These are phyloP conservation scores for Candolleomyces aberdarensis DNA, from an alignment of 768 basidiomycete genomes.

Conservation along the genomic window DNA sequence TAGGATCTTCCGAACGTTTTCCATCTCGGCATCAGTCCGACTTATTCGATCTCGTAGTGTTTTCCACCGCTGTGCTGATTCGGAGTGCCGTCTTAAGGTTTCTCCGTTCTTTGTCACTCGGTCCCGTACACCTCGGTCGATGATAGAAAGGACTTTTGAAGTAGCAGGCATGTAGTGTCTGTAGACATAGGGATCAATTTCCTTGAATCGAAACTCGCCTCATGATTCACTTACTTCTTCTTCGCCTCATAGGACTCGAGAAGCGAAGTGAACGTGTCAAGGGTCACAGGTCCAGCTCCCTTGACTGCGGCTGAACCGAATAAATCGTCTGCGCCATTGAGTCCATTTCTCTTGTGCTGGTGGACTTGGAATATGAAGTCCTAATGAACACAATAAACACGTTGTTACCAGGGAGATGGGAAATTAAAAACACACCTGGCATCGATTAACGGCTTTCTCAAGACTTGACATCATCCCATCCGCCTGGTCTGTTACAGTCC, in stretches of 20 bases:
- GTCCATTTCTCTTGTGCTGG: slow-evolving; percentile 44
- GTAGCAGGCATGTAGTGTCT: slow-evolving; percentile 96
- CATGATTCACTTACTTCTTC: slow-evolving; percentile 61
- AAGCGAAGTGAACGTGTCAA: slow-evolving; percentile 64
- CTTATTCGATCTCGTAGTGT: slow-evolving; percentile 75
- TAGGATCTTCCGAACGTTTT: slow-evolving; percentile 59
- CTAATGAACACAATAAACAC: slow-evolving; percentile 31
- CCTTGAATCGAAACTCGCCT: slow-evolving; percentile 9
- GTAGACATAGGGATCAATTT: slow-evolving; percentile 1
- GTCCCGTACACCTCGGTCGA: slow-evolving; percentile 91
- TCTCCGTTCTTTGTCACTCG: slow-evolving; percentile 97
- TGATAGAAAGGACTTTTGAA: slow-evolving; percentile 86
- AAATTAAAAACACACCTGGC: slow-evolving; percentile 58
- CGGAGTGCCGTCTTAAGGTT: slow-evolving; percentile 84
- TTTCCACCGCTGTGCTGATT: slow-evolving; percentile 85
- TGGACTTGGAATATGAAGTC: slow-evolving; percentile 87
- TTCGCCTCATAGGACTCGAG: slow-evolving; percentile 81
- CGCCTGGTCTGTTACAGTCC: slow-evolving; percentile 91
- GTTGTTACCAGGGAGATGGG: slow-evolving; percentile 1
- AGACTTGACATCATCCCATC: slow-evolving; percentile 97
- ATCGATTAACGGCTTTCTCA: slow-evolving; percentile 89
- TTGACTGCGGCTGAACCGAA: slow-evolving; percentile 41
- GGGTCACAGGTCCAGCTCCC: slow-evolving; percentile 43
- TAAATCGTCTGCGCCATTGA: slow-evolving; percentile 34
- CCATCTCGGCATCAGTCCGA: slow-evolving; percentile 83